Evolutionary conservation across 768 basidiomycete species (phyloP), one percentile per base, ranked within the genome.

Genomic region (Ramaria sp.): DNA sequence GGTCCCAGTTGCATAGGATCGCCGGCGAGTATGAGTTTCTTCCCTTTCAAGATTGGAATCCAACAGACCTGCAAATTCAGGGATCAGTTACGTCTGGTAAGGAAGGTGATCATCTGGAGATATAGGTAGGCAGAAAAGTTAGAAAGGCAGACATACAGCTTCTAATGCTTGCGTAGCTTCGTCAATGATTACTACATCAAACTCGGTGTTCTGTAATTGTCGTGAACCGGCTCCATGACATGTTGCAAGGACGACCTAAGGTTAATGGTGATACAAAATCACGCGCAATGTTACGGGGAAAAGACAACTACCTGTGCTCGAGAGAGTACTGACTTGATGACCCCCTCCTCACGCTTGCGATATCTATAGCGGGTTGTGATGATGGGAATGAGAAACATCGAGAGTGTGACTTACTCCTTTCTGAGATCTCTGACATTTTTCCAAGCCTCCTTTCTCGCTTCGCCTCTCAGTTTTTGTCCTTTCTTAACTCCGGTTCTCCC

Each of bases 91-190:
- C 25, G 13, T 8, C 13, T 44, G 12, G 52, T 32, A 44, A n/a
- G 28, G 1, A 10, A 13, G 32, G 28, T 32, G 30, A 32, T 32
- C 10, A 5, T 10, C 30, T 32, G 30, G 5, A 32, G n/a, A n/a
- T n/a, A 5, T 32, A 32, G 5, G 30, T 16, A 18, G 15, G 5
- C 8, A 30, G 12, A 48, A 32, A 6, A 36, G 28, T 10, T 22
- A 44, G 12, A 5, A 65, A 16, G 20, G 24, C 28, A 45, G 32
- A 51, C 79, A 56, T 63, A 93, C 93, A 22, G 93, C 91, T 70
- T 99, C 95, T 13, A 96, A 64, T 3, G 94, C 95, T 66, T 98
- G 96, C 0, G 96, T 97, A 0, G 96, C 96, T 69, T 99, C 96
- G 60, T 99, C 96, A 52, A 99, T 94, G 44, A 99, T 85, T 10